These are phyloP conservation scores for Cyclotella atomus DNA, from an alignment of 108 stramenopile genomes.

Conservation along the genomic window DNA sequence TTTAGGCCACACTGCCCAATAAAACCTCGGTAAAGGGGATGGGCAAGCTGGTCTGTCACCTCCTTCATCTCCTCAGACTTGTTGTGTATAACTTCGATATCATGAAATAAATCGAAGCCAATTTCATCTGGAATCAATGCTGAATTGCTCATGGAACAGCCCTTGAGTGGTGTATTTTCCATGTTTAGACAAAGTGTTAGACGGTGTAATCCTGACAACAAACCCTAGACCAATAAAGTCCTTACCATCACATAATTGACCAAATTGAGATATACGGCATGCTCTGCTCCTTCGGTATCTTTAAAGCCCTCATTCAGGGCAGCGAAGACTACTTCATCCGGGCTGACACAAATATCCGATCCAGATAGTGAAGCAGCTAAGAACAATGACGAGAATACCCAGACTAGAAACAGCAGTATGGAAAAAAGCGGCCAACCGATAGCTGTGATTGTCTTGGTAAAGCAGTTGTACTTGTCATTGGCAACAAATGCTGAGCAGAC, in stretches of 20 bases:
- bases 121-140: not conserved
- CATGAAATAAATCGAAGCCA: not conserved
- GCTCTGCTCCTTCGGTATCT: not conserved
- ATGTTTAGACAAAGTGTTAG: no score
- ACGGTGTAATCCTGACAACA: no score
- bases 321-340: slow-evolving; percentile 12
- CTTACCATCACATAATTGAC: slow-evolving; percentile 29
- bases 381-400: slow-evolving; percentile 32
- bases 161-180: no score
- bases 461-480: slow-evolving; percentile 5
- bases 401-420: slow-evolving; percentile 24
- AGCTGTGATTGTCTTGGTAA: slow-evolving; percentile 10
- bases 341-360: slow-evolving; percentile 30
- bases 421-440: slow-evolving; percentile 23
- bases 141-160: not conserved
- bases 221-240: no score
- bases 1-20: not conserved
- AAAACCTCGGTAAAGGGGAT: not conserved
- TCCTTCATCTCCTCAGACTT: not conserved
- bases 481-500: slow-evolving; percentile 8
- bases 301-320: not conserved
- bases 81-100: not conserved
- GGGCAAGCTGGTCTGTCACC: not conserved
- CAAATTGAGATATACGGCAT: slow-evolving; percentile 7
- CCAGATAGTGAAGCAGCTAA: slow-evolving; percentile 19